phyloP scores from a whole-genome alignment of 2,329 filamentous ascomycete genomes.

The Lasiodiplodia sp. region DNA sequence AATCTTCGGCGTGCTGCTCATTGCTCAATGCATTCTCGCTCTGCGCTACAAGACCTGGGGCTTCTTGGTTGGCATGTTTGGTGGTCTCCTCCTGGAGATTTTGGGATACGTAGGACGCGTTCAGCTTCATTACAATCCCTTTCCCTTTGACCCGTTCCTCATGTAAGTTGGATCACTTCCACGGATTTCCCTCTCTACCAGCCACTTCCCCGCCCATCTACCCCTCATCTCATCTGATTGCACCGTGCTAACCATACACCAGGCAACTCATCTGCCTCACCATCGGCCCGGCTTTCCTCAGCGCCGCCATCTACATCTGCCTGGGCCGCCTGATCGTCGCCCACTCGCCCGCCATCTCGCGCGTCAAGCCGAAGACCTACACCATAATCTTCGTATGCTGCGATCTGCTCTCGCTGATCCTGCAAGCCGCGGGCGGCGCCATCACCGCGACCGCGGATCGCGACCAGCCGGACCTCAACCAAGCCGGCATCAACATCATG shows the following conservation, averaged over 20 bases:
- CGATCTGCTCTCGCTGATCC: conserved; percentile 64
- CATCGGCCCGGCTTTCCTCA: conserved; percentile 64
- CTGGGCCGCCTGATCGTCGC: conserved; percentile 65
- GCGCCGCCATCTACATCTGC: conserved; percentile 63
- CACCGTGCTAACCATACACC: conserved; percentile 34
- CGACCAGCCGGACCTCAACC: conserved; percentile 46
- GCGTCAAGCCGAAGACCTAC: conserved; percentile 51
- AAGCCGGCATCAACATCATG: conserved; percentile 61
- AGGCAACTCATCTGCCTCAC: conserved; percentile 65
- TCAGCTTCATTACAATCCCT: conserved; percentile 62
- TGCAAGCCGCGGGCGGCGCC: conserved; percentile 66
- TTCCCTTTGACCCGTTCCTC: conserved; percentile 57
- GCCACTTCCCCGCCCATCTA: no score
- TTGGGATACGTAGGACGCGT: conserved; percentile 65
- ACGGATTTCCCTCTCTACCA: no score
- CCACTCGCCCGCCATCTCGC: conserved; percentile 53
- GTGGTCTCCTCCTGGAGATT: conserved; percentile 60
- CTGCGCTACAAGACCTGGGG: conserved; percentile 63
- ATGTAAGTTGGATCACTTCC: conserved; percentile 46
- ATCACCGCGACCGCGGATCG: conserved; percentile 60
- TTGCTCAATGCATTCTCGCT: conserved; percentile 59
- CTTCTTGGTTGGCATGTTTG: conserved; percentile 58
- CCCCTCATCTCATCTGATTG: no score
- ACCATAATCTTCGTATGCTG: conserved; percentile 67
- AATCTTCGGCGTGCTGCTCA: conserved; percentile 58